A percentile compares a stretch with the other conserved stretches of the same genome.
phyloP scores from a whole-genome alignment of 2,329 filamentous ascomycete genomes.

The Arthrobotrys sphaeroides region DNA sequence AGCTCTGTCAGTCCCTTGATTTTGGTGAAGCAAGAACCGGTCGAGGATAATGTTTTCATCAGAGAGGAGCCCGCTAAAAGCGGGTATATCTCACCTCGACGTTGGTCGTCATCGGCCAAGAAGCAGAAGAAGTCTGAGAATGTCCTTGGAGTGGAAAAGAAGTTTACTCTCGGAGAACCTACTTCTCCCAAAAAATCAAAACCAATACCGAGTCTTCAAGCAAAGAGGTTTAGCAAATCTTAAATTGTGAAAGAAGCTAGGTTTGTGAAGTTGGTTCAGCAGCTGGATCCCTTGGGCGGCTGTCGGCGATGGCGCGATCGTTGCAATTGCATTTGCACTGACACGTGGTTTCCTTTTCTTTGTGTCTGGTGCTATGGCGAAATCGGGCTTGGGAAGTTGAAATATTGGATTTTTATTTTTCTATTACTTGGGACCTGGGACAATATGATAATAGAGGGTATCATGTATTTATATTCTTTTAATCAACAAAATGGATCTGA shows the following conservation, averaged over 20 bases:
- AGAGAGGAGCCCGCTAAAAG: background rate
- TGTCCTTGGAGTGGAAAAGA: no score
- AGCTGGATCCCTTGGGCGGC: background rate
- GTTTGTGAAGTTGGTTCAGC: slow-evolving; percentile 2
- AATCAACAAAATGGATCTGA: background rate
- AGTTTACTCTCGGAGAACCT: slow-evolving; percentile 8
- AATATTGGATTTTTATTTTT: slow-evolving; percentile 6
- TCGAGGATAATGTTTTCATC: background rate
- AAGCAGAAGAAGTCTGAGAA: no score
- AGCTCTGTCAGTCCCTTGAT: background rate
- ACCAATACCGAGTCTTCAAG: slow-evolving; percentile 3
- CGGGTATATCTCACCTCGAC: background rate
- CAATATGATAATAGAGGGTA: background rate
- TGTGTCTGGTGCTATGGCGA: slow-evolving; percentile 5
- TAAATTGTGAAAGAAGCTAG: slow-evolving; percentile 4
- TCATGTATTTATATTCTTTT: background rate
- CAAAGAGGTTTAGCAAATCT: background rate
- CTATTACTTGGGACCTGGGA: background rate
- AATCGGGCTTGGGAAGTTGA: slow-evolving; percentile 5
- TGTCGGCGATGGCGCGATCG: background rate
- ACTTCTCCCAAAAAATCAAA: background rate
- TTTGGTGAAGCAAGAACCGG: slow-evolving; percentile 6
- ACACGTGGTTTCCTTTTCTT: slow-evolving; percentile 3
- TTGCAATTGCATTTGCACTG: slow-evolving; percentile 8
- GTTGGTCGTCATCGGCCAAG: no score